These are phyloP conservation scores for Ceratobasidium sp. DNA, from an alignment of 1,284 basidiomycete genomes.

Conservation along the genomic window DNA sequence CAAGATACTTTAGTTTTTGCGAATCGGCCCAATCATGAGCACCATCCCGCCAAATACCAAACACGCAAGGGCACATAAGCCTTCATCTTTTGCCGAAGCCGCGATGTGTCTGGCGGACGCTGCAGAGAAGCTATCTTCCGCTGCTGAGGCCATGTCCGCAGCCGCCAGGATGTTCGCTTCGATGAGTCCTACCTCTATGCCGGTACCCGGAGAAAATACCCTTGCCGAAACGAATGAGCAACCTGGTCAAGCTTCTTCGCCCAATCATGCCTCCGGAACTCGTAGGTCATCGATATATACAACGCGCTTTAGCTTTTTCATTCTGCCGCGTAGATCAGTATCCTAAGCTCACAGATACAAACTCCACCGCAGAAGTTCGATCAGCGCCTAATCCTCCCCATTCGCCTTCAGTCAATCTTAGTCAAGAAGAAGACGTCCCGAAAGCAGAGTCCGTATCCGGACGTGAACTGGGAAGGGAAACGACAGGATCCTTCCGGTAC, in stretches of 20 bases:
- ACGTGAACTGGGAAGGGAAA: too few relatives aligned
- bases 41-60: not conserved
- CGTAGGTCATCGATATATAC: too few relatives aligned
- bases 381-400: too few relatives aligned
- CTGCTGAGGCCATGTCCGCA: not conserved
- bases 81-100: not conserved
- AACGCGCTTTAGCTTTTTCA: too few relatives aligned
- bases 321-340: too few relatives aligned
- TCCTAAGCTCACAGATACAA: too few relatives aligned
- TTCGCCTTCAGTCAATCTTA: too few relatives aligned
- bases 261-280: not conserved
- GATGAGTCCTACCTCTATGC: not conserved
- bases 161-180: not conserved
- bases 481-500: not conserved
- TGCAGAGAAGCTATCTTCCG: constrained; percentile 1
- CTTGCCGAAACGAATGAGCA: not conserved
- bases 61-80: too few relatives aligned
- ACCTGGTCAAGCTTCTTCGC: not conserved
- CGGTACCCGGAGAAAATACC: not conserved
- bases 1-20: not conserved
- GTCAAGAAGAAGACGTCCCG: too few relatives aligned
- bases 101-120: not conserved
- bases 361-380: too few relatives aligned
- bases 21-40: not conserved
- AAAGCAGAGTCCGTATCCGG: too few relatives aligned